Percentiles rank a stretch among this genome's conserved stretches.
Evolutionary conservation across 1,139 yeast species (phyloP).

Genomic region (Suhomyces anneliseae): DNA sequence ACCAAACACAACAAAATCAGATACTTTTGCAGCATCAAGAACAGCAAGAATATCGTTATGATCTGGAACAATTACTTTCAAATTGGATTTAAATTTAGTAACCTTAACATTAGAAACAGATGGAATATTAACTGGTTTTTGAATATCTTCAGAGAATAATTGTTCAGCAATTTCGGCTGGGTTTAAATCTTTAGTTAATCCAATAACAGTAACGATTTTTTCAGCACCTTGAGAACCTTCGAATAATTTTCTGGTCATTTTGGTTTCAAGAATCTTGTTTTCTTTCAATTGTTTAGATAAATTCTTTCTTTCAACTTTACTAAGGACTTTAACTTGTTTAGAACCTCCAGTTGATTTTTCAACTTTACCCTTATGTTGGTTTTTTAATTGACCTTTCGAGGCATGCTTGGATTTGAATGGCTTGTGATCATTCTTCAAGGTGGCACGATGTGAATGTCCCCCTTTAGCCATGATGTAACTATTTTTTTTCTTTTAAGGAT

Average conservation of each 20-base stretch:
- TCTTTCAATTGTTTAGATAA: conserved; percentile 74
- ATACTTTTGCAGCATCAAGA: conserved; percentile 82
- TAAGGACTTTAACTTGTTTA: conserved; percentile 42
- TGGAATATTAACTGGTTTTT: conserved; percentile 30
- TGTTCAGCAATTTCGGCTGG: conserved; percentile 56
- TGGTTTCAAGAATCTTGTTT: conserved; percentile 61
- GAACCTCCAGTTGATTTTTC: conserved; percentile 53
- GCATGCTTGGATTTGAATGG: conserved; percentile 90
- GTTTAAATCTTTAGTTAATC: conserved; percentile 72
- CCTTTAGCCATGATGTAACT: conserved; percentile 50
- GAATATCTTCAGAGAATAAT: conserved; percentile 40
- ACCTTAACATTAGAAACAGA: conserved; percentile 52
- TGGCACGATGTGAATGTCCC: conserved; percentile 78
- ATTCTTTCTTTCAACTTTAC: conserved; percentile 78
- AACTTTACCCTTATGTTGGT: conserved; percentile 80
- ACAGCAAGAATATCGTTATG: conserved; percentile 64
- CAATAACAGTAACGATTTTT: conserved; percentile 76
- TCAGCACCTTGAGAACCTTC: conserved; percentile 82
- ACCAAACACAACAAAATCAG: conserved; percentile 87
- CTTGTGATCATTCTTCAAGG: conserved; percentile 82
- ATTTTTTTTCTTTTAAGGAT: background rate
- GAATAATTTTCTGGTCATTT: conserved; percentile 60
- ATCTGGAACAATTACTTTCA: conserved; percentile 77
- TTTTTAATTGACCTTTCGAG: conserved; percentile 84
- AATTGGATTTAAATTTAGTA: conserved; percentile 68